Base-by-base conservation (phyloP, 192 early-diverging fungal species). In the Coemansia sp. region DNA sequence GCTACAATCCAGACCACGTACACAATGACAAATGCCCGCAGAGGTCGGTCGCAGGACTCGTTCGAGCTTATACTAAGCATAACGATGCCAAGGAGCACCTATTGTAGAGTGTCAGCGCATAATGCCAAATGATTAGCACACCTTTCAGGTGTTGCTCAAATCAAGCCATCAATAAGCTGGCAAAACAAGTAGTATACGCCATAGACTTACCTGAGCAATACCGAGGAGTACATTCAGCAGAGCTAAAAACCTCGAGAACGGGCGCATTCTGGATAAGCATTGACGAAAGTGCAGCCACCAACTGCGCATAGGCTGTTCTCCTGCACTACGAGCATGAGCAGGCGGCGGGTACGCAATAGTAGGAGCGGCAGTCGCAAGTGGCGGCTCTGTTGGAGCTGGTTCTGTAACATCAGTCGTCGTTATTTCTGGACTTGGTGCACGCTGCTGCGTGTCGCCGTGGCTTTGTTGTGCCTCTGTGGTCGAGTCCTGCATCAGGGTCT, bases 11-110 rank as follows among this genome's bases (percentile, higher is more conserved):
- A 83, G 13, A 87, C 39, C 31, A 89, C 77, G 60, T 90, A 86
- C 0, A 91, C 70, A 31, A 87, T 78, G 36, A 93, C 68, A 48
- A 89, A 90, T 7, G 84, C 61, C 24, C 85, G 84, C 10, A 94
- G 80, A 19, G 79, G 77, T 32, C 82, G 82, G 55, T 85, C 73
- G 56, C 84, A 87, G 61, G 39, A 69, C 58, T 77, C 80, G 42
- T 77, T 58, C 53, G 66, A 84, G 62, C 84, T 86, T 19, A 89
- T 20, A 41, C 68, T 63, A 29, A 92, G 76, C 11, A 88, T 83
- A 13, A 82, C 71, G 19, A 88, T 78, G 32, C 85, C 86, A 15
- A 74, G 69, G 12, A 86, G 58, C 36, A 90, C 70, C 88, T 90
- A 81, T 62, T 58, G 55, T 38, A 19, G 60, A 61, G 32, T 11